Evolutionary conservation across 2,329 filamentous ascomycete genomes (phyloP).

Genomic region (Zelopaecilomyces penicillatus): DNA sequence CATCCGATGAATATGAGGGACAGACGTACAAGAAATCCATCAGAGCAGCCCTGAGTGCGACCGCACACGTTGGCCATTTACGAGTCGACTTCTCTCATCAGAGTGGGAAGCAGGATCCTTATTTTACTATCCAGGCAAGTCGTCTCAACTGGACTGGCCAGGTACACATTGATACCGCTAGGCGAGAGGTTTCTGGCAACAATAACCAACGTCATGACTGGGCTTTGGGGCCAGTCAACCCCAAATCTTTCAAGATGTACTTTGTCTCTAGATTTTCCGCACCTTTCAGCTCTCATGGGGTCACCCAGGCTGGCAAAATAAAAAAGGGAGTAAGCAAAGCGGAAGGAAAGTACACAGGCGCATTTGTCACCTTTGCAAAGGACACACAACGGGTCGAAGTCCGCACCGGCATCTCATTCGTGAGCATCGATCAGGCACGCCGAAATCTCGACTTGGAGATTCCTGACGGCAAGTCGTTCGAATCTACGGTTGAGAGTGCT

Average conservation of each 20-base stretch:
- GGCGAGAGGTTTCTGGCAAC: conserved; percentile 31
- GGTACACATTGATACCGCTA: conserved; percentile 27
- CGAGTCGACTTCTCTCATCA: conserved; percentile 28
- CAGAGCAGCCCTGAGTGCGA: conserved; percentile 30
- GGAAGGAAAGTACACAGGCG: conserved; percentile 29
- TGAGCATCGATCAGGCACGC: conserved; percentile 38
- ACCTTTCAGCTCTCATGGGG: conserved; percentile 30
- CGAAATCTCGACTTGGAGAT: conserved; percentile 36
- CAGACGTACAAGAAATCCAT: conserved; percentile 14
- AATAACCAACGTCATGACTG: conserved; percentile 40
- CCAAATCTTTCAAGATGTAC: conserved; percentile 33
- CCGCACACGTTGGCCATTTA: conserved; percentile 33
- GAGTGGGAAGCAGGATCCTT: conserved; percentile 16
- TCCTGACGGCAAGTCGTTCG: conserved; percentile 26
- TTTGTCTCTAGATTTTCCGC: conserved; percentile 39
- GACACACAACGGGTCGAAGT: conserved; percentile 28
- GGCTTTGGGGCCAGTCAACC: conserved; percentile 32
- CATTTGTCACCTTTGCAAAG: conserved; percentile 30
- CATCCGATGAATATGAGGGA: not conserved
- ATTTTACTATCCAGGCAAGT: conserved; percentile 35
- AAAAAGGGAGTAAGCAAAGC: conserved; percentile 13
- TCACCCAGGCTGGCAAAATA: conserved; percentile 21
- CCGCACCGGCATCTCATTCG: conserved; percentile 37
- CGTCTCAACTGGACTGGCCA: conserved; percentile 38
- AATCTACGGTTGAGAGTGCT: conserved; percentile 28